A percentile compares a stretch with the other conserved stretches of the same genome.
phyloP scores from a whole-genome alignment of 345 rosid species.

The Cardamine chenopodiifolia region DNA sequence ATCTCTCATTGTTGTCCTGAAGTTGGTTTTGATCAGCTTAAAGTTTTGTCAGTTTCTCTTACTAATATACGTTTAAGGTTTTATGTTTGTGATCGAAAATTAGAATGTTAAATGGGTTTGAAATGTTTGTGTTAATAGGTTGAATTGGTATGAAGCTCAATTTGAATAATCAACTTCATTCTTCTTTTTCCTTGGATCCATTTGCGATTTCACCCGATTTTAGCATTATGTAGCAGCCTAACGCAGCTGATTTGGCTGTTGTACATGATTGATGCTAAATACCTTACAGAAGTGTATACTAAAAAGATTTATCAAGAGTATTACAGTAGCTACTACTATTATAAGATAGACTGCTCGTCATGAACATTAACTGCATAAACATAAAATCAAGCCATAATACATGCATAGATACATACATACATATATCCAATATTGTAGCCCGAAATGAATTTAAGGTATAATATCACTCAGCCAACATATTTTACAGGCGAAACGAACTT shows the following conservation, averaged over 20 bases:
- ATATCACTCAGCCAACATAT: slow-evolving; percentile 2
- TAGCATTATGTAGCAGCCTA: background rate
- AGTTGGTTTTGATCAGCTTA: background rate
- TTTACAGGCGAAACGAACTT: background rate
- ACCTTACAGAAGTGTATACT: background rate
- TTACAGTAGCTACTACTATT: slow-evolving; percentile 10
- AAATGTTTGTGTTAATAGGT: background rate
- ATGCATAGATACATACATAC: slow-evolving; percentile 28
- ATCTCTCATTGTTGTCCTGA: background rate
- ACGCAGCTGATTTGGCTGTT: background rate
- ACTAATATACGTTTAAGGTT: background rate
- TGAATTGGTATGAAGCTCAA: background rate
- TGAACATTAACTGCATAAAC: slow-evolving; percentile 22
- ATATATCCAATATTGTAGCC: slow-evolving; percentile 21
- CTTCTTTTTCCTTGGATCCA: too few species aligned
- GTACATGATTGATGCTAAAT: background rate
- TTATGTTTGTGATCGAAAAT: background rate
- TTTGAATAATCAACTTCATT: background rate
- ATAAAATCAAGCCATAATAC: slow-evolving; percentile 26
- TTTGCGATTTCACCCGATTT: background rate
- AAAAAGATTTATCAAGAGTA: background rate
- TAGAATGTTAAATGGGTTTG: background rate
- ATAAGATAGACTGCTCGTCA: background rate
- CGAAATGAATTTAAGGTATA: slow-evolving; percentile 30
- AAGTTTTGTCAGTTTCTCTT: slow-evolving; percentile 26